Evolutionary conservation across 2,329 filamentous ascomycete genomes (phyloP).

Genomic region (Penicillium aurantiogriseum): DNA sequence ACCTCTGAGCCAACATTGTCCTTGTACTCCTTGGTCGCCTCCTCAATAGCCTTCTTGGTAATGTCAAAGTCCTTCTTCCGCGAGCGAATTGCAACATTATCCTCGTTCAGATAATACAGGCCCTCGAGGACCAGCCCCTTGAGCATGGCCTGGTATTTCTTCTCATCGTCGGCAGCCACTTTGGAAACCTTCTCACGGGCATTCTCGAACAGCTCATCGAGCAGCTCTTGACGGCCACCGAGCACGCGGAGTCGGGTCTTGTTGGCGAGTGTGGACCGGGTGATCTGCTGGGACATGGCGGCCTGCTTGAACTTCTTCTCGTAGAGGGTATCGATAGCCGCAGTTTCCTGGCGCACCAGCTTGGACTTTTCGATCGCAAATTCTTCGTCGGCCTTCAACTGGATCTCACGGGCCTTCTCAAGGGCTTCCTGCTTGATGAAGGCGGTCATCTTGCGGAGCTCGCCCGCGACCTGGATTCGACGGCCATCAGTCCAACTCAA

Average conservation of each 20-base stretch:
- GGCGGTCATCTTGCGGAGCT: conserved; percentile 99
- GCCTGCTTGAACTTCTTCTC: conserved; percentile 99
- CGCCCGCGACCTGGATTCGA: conserved; percentile 74
- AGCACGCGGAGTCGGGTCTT: conserved; percentile 91
- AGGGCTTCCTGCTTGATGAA: conserved; percentile 99
- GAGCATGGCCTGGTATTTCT: conserved; percentile 72
- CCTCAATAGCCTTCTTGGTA: conserved; percentile 74
- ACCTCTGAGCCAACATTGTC: conserved; percentile 69
- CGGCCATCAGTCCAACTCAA: conserved; percentile 13
- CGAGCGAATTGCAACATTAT: conserved; percentile 69
- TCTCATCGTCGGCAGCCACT: conserved; percentile 53
- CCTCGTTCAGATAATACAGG: conserved; percentile 82
- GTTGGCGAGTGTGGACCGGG: conserved; percentile 91
- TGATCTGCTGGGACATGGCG: conserved; percentile 98
- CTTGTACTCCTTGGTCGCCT: conserved; percentile 80
- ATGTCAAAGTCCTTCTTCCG: conserved; percentile 75
- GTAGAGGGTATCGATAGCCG: conserved; percentile 87
- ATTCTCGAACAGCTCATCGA: conserved; percentile 84
- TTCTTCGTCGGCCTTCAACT: conserved; percentile 97
- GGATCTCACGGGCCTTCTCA: conserved; percentile 96
- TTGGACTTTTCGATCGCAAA: conserved; percentile 99
- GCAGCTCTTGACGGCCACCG: conserved; percentile 79
- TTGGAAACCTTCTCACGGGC: conserved; percentile 69
- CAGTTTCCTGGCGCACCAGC: conserved; percentile 92
- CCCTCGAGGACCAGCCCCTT: conserved; percentile 85